Evolutionary conservation across 108 stramenopile genomes (phyloP).

Genomic region (Nitzschia putrida): DNA sequence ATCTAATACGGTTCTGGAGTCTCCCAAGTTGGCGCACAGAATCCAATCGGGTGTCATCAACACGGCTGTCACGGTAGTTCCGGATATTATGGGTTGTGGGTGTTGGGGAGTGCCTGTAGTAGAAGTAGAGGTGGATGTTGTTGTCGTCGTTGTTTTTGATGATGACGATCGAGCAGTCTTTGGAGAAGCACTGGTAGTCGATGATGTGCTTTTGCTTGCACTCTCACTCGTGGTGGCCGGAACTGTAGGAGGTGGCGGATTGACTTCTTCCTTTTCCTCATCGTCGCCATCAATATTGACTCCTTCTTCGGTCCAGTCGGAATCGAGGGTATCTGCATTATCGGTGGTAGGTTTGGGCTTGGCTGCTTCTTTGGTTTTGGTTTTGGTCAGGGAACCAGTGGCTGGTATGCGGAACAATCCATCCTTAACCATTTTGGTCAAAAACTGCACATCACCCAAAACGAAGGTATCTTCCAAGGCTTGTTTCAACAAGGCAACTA

Average conservation of each 20-base stretch:
- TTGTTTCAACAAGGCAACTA: conserved; percentile 36
- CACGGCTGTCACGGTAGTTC: conserved; percentile 86
- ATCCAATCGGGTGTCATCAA: conserved; percentile 84
- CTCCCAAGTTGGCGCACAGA: conserved; percentile 95
- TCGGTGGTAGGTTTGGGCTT: no score
- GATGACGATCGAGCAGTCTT: background rate
- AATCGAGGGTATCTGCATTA: no score
- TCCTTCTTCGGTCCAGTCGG: no score
- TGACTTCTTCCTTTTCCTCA: no score
- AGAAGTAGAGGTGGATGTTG: background rate
- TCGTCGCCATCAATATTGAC: no score
- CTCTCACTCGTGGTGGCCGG: conserved; percentile 20
- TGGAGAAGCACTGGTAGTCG: background rate
- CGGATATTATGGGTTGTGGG: conserved; percentile 34
- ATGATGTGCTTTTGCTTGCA: background rate
- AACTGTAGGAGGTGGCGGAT: conserved; percentile 11
- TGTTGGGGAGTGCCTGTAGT: no score
- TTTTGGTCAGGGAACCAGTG: no score
- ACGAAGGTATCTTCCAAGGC: conserved; percentile 77
- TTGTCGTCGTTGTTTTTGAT: background rate
- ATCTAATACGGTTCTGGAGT: conserved; percentile 80
- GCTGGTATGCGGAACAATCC: background rate
- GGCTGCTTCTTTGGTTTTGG: no score
- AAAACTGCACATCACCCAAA: conserved; percentile 59
- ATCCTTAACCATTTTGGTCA: conserved; percentile 35